phyloP scores from a whole-genome alignment of 2,329 filamentous ascomycete species.

The Fusarium dimerum region DNA sequence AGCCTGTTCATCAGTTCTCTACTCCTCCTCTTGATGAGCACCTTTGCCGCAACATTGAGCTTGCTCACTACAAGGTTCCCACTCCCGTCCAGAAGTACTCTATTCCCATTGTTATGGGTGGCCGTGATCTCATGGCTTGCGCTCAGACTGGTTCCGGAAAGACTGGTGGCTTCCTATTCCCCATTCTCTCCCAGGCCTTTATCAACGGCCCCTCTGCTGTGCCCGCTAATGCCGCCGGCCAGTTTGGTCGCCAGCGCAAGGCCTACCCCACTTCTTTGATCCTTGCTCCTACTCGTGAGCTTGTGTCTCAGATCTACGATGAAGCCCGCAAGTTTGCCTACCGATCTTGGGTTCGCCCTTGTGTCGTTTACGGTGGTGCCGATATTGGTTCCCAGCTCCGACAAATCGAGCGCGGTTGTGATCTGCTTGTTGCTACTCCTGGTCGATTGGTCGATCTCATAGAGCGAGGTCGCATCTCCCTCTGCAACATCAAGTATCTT shows the following conservation, averaged over 20 bases:
- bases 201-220: conserved; percentile 77
- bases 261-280: conserved; percentile 96
- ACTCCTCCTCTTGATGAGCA: conserved; percentile 96
- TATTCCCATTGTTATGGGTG: conserved; percentile 97
- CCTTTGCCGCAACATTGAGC: conserved; percentile 86
- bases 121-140: conserved; percentile 98
- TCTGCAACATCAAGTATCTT: conserved; percentile 98
- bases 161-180: conserved; percentile 99
- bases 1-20: conserved; percentile 86
- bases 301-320: conserved; percentile 98
- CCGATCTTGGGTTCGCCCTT: conserved; percentile 97
- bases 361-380: conserved; percentile 98
- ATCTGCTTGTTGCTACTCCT: conserved; percentile 94
- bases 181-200: conserved; percentile 97
- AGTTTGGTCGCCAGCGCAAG: conserved; percentile 93
- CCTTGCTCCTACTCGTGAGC: conserved; percentile 93
- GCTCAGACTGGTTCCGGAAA: conserved; percentile 99
- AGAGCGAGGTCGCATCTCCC: conserved; percentile 96
- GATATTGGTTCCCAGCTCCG: conserved; percentile 98
- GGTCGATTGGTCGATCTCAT: conserved; percentile 97
- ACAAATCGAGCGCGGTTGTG: conserved; percentile 95
- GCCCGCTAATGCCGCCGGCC: conserved; percentile 64
- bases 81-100: conserved; percentile 99
- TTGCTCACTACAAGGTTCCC: conserved; percentile 92
- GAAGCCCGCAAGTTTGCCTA: conserved; percentile 98